Evolutionary conservation across 805 yeast genomes (phyloP).

Genomic region (Torulaspora gathmanii): DNA sequence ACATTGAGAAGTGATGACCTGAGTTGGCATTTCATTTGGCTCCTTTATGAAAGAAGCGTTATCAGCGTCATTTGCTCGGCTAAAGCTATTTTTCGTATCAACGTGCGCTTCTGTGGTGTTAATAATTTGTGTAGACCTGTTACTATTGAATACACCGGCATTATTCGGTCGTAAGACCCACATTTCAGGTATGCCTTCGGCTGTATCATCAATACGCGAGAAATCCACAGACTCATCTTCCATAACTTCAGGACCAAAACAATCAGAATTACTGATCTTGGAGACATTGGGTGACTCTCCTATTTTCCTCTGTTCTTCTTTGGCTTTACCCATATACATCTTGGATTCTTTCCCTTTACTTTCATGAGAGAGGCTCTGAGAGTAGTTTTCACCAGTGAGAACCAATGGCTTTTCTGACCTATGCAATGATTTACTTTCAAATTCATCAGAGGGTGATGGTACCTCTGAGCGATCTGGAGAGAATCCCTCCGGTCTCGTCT

Average conservation of each 20-base stretch:
- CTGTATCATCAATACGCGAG: slow-evolving; percentile 19
- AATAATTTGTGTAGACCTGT: slow-evolving; percentile 23
- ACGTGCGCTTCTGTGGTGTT: slow-evolving; percentile 14
- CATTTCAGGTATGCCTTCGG: slow-evolving; percentile 16
- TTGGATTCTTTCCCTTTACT: background rate
- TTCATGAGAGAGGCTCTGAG: background rate
- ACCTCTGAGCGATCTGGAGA: background rate
- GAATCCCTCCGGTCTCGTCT: background rate
- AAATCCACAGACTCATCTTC: slow-evolving; percentile 5
- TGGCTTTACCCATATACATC: too few species aligned
- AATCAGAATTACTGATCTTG: background rate
- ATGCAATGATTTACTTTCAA: too few species aligned
- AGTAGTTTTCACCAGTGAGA: background rate
- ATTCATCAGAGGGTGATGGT: background rate
- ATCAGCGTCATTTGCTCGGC: background rate
- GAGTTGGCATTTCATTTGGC: slow-evolving; percentile 9
- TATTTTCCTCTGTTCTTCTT: background rate
- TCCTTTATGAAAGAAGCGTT: background rate
- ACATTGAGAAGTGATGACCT: slow-evolving; percentile 7
- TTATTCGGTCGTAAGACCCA: slow-evolving; percentile 16
- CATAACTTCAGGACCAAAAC: background rate
- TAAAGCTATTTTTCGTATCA: background rate
- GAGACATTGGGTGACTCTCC: too few species aligned
- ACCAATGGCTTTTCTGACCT: background rate
- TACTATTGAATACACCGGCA: slow-evolving; percentile 10